Conservation (phyloP, 176 grass and related monocot genomes). For the Zea mays region Zm-B73-REFERENCE-NAM-5.0 NC_050097.1:197626501-197627000, state of each 20-base stretch:
- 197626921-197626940: too few relatives aligned
- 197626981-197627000: too few relatives aligned
- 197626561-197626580: slow-evolving; percentile 43
- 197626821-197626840: neutral
- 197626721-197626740: slow-evolving; percentile 46
- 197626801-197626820: slow-evolving; percentile 17
- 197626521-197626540: slow-evolving; percentile 50
- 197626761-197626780: slow-evolving; percentile 68
- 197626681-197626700: slow-evolving; percentile 59
- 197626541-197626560: slow-evolving; percentile 47
- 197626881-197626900: too few relatives aligned
- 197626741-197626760: slow-evolving; percentile 73
- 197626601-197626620: slow-evolving; percentile 62
- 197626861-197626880: too few relatives aligned
- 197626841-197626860: too few relatives aligned
- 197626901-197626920: too few relatives aligned
- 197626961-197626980: too few relatives aligned
- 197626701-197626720: slow-evolving; percentile 56
- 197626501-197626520: slow-evolving; percentile 49
- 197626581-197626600: slow-evolving; percentile 38
- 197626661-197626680: slow-evolving; percentile 60
- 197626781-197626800: slow-evolving; percentile 74
- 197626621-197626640: slow-evolving; percentile 64
- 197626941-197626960: too few relatives aligned
- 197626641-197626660: slow-evolving; percentile 45